Percentiles rank a stretch among this genome's conserved stretches.
These are phyloP conservation scores for Proteromonas lacertae DNA, from an alignment of 352 stramenopile species.

Conservation along the genomic window DNA sequence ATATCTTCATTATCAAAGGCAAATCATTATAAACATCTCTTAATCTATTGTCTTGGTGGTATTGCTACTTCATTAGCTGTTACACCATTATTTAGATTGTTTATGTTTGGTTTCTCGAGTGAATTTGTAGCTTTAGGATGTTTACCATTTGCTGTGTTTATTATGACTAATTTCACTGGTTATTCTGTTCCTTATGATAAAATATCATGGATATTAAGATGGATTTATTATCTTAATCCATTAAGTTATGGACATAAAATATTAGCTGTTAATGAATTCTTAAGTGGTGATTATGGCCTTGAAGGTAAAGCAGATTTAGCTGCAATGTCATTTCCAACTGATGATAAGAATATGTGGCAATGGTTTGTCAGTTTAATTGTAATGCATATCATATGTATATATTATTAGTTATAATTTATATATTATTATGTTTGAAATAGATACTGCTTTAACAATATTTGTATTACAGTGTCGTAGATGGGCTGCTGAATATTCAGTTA, in stretches of 20 bases:
- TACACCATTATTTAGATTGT: conserved; percentile 3
- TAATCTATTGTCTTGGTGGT: conserved; percentile 2
- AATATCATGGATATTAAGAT: conserved; percentile 20
- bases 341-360: too few species aligned
- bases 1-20: conserved; percentile 1
- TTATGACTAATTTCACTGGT: conserved; percentile 21
- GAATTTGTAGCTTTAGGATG: not conserved
- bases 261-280: conserved; percentile 4
- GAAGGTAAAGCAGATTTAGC: not conserved
- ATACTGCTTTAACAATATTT: too few species aligned
- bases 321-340: conserved; percentile 2
- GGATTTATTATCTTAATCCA: conserved; percentile 30
- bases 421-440: too few species aligned
- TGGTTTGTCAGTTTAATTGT: not conserved
- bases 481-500: too few species aligned
- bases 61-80: conserved; percentile 1
- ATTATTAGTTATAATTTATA: conserved; percentile 2
- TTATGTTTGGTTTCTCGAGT: not conserved
- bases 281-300: too few species aligned
- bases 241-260: conserved; percentile 1
- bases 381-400: conserved; percentile 3
- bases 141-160: not conserved
- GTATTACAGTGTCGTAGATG: too few species aligned
- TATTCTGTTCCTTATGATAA: conserved; percentile 19
- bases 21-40: conserved; percentile 1